Evolutionary conservation across 2,329 filamentous ascomycete genomes (phyloP).

Genomic region (Thermothelomyces thermophilus): DNA sequence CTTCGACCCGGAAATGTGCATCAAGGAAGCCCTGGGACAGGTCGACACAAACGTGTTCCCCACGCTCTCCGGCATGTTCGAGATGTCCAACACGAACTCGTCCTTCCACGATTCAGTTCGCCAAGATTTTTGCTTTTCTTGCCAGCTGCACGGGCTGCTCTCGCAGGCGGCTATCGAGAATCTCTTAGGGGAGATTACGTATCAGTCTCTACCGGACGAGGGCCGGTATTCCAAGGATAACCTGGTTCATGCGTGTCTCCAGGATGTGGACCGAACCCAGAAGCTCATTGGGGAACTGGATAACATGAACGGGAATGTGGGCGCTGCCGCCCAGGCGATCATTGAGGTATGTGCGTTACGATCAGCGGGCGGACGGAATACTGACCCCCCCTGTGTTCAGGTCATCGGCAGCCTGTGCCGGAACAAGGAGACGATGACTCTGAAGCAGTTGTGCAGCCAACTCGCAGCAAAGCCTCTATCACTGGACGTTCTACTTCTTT

Average conservation of each 20-base stretch:
- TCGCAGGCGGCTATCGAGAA: slow-evolving; percentile 69
- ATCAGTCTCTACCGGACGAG: slow-evolving; percentile 67
- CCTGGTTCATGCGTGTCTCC: slow-evolving; percentile 69
- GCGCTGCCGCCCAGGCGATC: slow-evolving; percentile 73
- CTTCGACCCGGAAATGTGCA: slow-evolving; percentile 65
- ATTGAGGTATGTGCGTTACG: slow-evolving; percentile 50
- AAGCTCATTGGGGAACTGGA: slow-evolving; percentile 76
- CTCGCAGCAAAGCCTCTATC: slow-evolving; percentile 66
- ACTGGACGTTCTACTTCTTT: slow-evolving; percentile 69
- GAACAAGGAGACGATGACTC: slow-evolving; percentile 71
- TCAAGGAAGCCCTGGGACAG: slow-evolving; percentile 66
- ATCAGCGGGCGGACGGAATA: not conserved
- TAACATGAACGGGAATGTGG: slow-evolving; percentile 85
- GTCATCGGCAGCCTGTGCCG: slow-evolving; percentile 62
- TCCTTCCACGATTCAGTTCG: slow-evolving; percentile 53
- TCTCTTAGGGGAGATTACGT: slow-evolving; percentile 76
- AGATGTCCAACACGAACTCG: slow-evolving; percentile 49
- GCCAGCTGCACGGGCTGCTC: slow-evolving; percentile 80
- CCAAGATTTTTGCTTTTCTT: slow-evolving; percentile 80
- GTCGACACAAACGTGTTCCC: slow-evolving; percentile 73
- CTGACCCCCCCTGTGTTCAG: slow-evolving; percentile 36
- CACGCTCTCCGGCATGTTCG: slow-evolving; percentile 53
- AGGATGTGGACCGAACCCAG: slow-evolving; percentile 68
- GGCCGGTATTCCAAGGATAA: slow-evolving; percentile 72
- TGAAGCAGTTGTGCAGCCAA: slow-evolving; percentile 66